phyloP scores from a whole-genome alignment of 2,329 filamentous ascomycete genomes.

The Tolypocladium cylindrosporum region DNA sequence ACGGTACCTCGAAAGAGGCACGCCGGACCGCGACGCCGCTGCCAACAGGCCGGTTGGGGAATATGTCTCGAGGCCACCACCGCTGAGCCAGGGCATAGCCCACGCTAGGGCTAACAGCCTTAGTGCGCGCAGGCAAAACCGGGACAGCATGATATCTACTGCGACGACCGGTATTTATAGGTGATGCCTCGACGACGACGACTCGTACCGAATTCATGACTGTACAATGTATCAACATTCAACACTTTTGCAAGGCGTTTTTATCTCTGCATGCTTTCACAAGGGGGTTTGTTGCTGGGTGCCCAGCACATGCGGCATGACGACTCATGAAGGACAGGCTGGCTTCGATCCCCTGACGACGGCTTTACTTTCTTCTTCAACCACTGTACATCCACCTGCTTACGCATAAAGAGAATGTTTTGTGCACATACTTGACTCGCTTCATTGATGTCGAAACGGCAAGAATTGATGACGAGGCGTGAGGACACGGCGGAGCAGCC shows the following conservation, averaged over 20 bases:
- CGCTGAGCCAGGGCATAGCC: conserved; percentile 30
- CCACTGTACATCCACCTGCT: not conserved
- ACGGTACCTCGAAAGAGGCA: conserved; percentile 38
- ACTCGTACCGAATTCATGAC: conserved; percentile 14
- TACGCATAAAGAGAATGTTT: not conserved
- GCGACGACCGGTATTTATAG: conserved; percentile 31
- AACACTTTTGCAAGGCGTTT: not conserved
- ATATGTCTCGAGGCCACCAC: conserved; percentile 27
- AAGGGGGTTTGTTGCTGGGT: not conserved
- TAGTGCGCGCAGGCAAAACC: conserved; percentile 28
- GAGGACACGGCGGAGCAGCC: not conserved
- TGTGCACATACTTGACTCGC: not conserved
- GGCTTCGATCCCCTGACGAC: not conserved
- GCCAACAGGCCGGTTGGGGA: conserved; percentile 14
- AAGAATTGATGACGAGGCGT: not conserved
- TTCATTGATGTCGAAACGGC: too few relatives aligned
- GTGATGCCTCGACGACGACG: conserved; percentile 24
- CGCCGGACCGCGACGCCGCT: conserved; percentile 28
- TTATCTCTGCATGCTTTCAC: not conserved
- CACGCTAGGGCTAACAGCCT: conserved; percentile 36
- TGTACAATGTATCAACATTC: conserved; percentile 8
- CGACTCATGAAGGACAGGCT: conserved; percentile 13
- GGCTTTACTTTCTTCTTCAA: not conserved
- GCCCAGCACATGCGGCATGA: conserved; percentile 7
- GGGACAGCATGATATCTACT: conserved; percentile 27